These are phyloP conservation scores for Sporothrix euskadiensis DNA, from an alignment of 2,329 filamentous ascomycete genomes.

Conservation along the genomic window DNA sequence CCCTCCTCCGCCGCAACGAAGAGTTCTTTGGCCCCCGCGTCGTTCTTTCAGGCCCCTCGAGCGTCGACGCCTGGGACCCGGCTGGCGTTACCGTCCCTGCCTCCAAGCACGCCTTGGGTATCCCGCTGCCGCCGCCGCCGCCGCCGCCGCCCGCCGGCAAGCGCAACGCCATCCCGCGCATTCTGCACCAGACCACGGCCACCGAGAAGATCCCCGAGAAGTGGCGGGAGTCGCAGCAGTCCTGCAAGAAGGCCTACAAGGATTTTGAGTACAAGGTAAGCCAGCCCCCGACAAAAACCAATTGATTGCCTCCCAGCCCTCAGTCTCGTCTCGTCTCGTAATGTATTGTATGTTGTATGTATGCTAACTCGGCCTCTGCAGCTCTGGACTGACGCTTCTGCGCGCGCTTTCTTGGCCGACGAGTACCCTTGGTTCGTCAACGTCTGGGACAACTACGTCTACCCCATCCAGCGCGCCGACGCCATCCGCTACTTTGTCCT, in stretches of 20 bases:
- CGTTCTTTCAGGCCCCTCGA: constrained; percentile 18
- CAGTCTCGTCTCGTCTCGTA: no score
- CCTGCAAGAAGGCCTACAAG: constrained; percentile 35
- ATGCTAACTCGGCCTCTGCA: constrained; percentile 38
- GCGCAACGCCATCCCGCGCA: constrained; percentile 36
- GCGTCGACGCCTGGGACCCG: constrained; percentile 23
- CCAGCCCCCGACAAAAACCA: no score
- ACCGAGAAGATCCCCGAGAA: constrained; percentile 35
- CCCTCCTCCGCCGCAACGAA: constrained; percentile 57
- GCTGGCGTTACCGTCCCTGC: background rate
- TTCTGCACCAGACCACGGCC: constrained; percentile 39
- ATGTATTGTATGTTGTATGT: background rate
- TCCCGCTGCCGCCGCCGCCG: constrained; percentile 22
- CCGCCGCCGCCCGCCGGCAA: background rate
- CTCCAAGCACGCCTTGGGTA: background rate
- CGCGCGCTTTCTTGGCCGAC: constrained; percentile 68
- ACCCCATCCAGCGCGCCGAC: constrained; percentile 76
- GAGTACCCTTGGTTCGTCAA: constrained; percentile 78
- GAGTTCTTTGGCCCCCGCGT: constrained; percentile 39
- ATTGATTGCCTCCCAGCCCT: background rate
- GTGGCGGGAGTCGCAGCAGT: constrained; percentile 36
- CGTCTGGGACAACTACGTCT: constrained; percentile 72
- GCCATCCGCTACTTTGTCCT: constrained; percentile 79
- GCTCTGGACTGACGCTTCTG: constrained; percentile 74
- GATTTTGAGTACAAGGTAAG: constrained; percentile 38